Percentiles rank a stretch among this genome's conserved stretches.
These are phyloP conservation scores for Trifolium repens DNA, from an alignment of 306 rosid genomes.

Conservation along the genomic window DNA sequence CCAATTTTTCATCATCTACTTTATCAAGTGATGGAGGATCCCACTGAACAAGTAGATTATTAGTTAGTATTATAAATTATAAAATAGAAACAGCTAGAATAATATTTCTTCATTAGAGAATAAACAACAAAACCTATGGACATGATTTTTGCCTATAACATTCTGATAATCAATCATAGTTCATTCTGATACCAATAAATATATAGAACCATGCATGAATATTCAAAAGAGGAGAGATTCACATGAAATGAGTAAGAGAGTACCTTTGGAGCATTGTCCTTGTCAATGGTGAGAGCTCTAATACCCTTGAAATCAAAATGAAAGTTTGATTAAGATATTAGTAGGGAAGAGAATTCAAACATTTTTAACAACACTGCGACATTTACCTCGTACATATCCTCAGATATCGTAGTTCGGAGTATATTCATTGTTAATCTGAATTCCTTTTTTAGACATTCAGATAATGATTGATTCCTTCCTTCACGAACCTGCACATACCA, in stretches of 20 bases:
- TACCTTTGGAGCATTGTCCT: slow-evolving; percentile 97
- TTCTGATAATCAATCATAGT: no score
- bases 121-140: not conserved
- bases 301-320: slow-evolving; percentile 70
- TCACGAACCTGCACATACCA: slow-evolving; percentile 66
- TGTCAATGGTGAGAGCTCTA: slow-evolving; percentile 90
- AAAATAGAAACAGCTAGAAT: not conserved
- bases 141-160: no score
- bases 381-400: slow-evolving; percentile 93
- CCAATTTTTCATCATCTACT: slow-evolving; percentile 60
- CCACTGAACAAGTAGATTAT: slow-evolving; percentile 62
- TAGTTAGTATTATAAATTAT: slow-evolving; percentile 18
- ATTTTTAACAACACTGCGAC: not conserved
- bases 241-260: not conserved
- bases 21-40: slow-evolving; percentile 68
- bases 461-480: slow-evolving; percentile 74
- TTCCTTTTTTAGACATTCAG: slow-evolving; percentile 83
- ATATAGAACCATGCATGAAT: not conserved
- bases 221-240: not conserved
- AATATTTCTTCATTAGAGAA: no score
- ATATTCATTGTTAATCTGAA: slow-evolving; percentile 80
- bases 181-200: no score
- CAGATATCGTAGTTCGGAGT: slow-evolving; percentile 62
- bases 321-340: slow-evolving; percentile 38
- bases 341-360: not conserved